Evolutionary conservation across 2,329 filamentous ascomycete genomes (phyloP), one percentile per base, ranked within the genome.

Genomic region (Aspergillus tubingensis): DNA sequence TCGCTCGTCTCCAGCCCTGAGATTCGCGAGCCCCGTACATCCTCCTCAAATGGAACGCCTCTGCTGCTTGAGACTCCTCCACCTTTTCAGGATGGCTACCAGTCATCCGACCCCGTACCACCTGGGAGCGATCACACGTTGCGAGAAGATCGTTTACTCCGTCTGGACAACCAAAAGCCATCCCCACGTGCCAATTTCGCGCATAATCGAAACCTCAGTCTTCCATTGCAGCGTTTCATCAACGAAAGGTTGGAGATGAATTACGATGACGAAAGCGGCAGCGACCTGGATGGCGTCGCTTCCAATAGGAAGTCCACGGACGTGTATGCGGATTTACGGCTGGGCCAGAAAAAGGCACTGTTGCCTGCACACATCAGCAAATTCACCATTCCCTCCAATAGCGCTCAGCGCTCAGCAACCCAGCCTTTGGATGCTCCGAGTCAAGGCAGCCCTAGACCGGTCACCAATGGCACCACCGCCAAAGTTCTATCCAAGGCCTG

Each of bases 181-280:
- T 67, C 68, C 4, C 63, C 66, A 23, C 62, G 65, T 21, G 58
- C 67, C 3, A 47, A 63, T 1, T 69, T 74, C 21, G 63, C 69
- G n/a, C 70, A 73, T 47, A 72, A 63, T 51, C 67, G 73, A 25
- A 65, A 70, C 0, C 72, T 76, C 8, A 78, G 76, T 60, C 60
- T 77, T 44, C 76, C 75, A 19, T 62, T 78, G 10, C 71, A 77
- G 59, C 72, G 76, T 3, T 78, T 77, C 43, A 77, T 78, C 50
- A 76, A 77, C 47, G 76, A 77, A 48, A 66, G 74, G 15, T 39
- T 72, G 10, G 69, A 74, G n/a, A 50, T 72, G 17, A 67, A 70
- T 25, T 68, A 70, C 53, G 68, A 67, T 21, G 57, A 61, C 36
- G 66, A 67, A 17, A 49, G 59, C 11, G 57, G 47, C 5, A 50